These are phyloP conservation scores for Pseudogymnoascus verrucosus DNA, from an alignment of 2,329 filamentous ascomycete species.

Conservation along the genomic window DNA sequence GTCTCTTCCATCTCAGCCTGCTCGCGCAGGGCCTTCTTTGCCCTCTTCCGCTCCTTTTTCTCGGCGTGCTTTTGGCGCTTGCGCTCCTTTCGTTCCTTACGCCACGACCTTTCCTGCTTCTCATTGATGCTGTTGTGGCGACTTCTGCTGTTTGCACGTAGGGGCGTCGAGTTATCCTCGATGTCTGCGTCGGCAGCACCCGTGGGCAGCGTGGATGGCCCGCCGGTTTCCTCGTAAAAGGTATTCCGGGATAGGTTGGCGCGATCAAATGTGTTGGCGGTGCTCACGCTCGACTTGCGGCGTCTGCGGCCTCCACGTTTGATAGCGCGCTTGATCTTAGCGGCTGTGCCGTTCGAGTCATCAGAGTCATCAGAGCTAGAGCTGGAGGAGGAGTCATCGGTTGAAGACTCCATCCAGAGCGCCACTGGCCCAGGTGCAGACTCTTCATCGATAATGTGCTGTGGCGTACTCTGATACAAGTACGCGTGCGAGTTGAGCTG, in stretches of 20 bases:
- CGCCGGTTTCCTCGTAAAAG: conserved; percentile 12
- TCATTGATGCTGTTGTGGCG: conserved; percentile 22
- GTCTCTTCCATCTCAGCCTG: background rate
- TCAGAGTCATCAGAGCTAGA: conserved; percentile 63
- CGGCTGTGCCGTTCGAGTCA: conserved; percentile 64
- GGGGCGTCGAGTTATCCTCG: background rate
- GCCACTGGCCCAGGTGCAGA: conserved; percentile 77
- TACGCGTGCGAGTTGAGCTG: conserved; percentile 89
- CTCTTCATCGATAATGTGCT: conserved; percentile 88
- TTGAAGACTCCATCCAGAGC: conserved; percentile 69
- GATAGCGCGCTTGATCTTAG: conserved; percentile 68
- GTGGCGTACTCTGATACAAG: conserved; percentile 86
- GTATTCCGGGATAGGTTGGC: conserved; percentile 11
- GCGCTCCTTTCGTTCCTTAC: conserved; percentile 28
- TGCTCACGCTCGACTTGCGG: conserved; percentile 61
- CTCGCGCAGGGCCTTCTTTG: conserved; percentile 14
- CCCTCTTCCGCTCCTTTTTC: conserved; percentile 23
- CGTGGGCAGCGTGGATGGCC: background rate
- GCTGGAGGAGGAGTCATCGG: conserved; percentile 50
- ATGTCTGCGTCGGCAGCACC: background rate
- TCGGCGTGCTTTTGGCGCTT: conserved; percentile 34
- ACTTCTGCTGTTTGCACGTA: conserved; percentile 11
- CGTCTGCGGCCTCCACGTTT: conserved; percentile 50
- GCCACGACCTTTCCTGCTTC: conserved; percentile 16
- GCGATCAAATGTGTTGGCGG: conserved; percentile 3